phyloP scores from a whole-genome alignment of 768 basidiomycete genomes.

The Pleurotus cornucopiae region DNA sequence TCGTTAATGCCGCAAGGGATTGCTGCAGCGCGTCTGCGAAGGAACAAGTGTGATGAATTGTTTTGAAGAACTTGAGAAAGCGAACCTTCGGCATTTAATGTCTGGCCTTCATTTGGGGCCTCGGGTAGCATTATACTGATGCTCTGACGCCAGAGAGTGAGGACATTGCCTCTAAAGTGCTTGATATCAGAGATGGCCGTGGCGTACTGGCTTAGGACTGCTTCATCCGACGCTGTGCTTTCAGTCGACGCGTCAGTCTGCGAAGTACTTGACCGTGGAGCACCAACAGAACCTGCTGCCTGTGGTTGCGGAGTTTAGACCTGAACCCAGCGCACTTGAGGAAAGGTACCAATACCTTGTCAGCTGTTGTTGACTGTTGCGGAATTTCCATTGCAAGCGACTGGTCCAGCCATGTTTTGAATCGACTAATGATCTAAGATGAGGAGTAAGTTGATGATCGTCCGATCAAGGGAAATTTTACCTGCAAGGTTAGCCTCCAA shows the following conservation, averaged over 20 bases:
- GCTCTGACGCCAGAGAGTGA: slow-evolving; percentile 64
- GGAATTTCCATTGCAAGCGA: slow-evolving; percentile 22
- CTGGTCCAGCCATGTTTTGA: slow-evolving; percentile 72
- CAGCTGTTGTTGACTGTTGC: slow-evolving; percentile 35
- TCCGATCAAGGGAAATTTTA: slow-evolving; percentile 23
- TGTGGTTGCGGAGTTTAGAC: slow-evolving; percentile 26
- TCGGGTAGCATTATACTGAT: slow-evolving; percentile 61
- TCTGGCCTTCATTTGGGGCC: slow-evolving; percentile 24
- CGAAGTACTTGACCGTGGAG: not conserved
- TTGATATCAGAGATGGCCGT: slow-evolving; percentile 68
- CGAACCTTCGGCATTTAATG: slow-evolving; percentile 48
- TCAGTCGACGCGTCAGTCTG: slow-evolving; percentile 50
- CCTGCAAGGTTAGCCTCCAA: slow-evolving; percentile 91
- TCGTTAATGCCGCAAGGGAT: slow-evolving; percentile 43
- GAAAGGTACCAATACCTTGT: slow-evolving; percentile 19
- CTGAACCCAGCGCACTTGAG: too few species aligned
- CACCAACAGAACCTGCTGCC: slow-evolving; percentile 10
- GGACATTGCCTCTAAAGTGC: slow-evolving; percentile 46
- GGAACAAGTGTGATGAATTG: not conserved
- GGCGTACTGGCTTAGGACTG: slow-evolving; percentile 59
- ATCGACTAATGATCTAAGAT: slow-evolving; percentile 72
- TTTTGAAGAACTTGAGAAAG: not conserved
- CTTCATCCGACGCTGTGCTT: slow-evolving; percentile 56
- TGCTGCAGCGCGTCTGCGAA: slow-evolving; percentile 51
- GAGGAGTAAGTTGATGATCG: not conserved